Evolutionary conservation across 2,329 filamentous ascomycete species (phyloP), one percentile per base, ranked within the genome.

Genomic region (Botrytis fragariae): DNA sequence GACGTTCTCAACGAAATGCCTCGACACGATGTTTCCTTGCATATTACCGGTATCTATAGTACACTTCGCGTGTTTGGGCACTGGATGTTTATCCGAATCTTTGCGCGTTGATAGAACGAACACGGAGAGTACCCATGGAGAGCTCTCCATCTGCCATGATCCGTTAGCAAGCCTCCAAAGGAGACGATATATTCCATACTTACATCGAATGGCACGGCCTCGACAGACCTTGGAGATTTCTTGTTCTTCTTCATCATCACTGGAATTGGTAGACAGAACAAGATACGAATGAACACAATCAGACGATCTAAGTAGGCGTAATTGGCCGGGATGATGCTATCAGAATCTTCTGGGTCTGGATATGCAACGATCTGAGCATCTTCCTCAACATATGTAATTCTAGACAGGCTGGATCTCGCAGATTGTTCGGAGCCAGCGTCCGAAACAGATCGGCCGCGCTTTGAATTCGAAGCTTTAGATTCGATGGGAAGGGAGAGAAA

Each of bases 41-140:
- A 76, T 59, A 39, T 77, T 77, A 6, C 76, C 76, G 20, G 76
- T 77, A n/a, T 77, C 76, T 12, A 77, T 70, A 3, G 75, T 77
- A 25, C 76, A 77, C 37, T 74, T 74, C 6, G 74, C 75, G 42
- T 57, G 45, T 67, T 74, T 75, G 10, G 71, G 57, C 39, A 75
- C 69, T 1, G 45, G 65, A n/a, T 75, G 72, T 59, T 69, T 71
- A 1, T 69, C 25, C 6, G 61, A 64, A 59, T 76, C 73, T 29
- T 39, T 63, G n/a, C 69, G 60, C 16, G 63, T 69, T 16, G 74
- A 76, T 42, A 75, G 59, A 48, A 76, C 74, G 10, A 67, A 62
- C 37, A 76, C 74, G 12, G 72, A 64, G 4, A 74, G 64, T 22
- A 76, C 65, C 72, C 72, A 77, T 29, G 72, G 74, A 35, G 71